These are phyloP conservation scores for Alternaria sp. DNA, from an alignment of 2,329 filamentous ascomycete species.

Conservation along the genomic window DNA sequence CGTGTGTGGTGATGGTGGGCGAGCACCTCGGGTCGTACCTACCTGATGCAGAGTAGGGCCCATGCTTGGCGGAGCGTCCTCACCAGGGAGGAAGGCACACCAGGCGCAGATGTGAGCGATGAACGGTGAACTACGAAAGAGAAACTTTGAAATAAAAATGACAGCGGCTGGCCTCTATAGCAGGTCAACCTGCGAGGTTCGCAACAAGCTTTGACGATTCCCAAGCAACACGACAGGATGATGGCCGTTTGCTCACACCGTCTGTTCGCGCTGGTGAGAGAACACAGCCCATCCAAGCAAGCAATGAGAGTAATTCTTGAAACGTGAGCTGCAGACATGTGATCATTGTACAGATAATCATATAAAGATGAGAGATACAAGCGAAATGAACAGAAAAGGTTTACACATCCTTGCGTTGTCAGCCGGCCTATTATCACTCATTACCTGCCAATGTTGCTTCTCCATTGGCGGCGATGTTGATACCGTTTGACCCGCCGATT, in stretches of 20 bases:
- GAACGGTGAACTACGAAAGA: neutral
- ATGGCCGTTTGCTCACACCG: neutral
- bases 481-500: slow-evolving; percentile 40
- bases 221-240: neutral
- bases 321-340: neutral
- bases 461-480: slow-evolving; percentile 38
- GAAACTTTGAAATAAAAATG: neutral
- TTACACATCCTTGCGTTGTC: neutral
- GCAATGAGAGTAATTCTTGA: neutral
- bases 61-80: neutral
- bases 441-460: slow-evolving; percentile 32
- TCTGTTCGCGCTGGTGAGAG: neutral
- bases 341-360: neutral
- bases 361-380: neutral
- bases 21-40: neutral
- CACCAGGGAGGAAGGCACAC: neutral
- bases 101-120: neutral
- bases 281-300: neutral
- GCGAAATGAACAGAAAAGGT: neutral
- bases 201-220: neutral
- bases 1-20: no score
- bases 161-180: neutral
- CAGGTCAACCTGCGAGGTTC: neutral
- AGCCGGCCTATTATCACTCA: slow-evolving; percentile 2
- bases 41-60: neutral